These are phyloP conservation scores for Chondrus crispus DNA, from an alignment of 23 red algal genomes.

Conservation along the genomic window DNA sequence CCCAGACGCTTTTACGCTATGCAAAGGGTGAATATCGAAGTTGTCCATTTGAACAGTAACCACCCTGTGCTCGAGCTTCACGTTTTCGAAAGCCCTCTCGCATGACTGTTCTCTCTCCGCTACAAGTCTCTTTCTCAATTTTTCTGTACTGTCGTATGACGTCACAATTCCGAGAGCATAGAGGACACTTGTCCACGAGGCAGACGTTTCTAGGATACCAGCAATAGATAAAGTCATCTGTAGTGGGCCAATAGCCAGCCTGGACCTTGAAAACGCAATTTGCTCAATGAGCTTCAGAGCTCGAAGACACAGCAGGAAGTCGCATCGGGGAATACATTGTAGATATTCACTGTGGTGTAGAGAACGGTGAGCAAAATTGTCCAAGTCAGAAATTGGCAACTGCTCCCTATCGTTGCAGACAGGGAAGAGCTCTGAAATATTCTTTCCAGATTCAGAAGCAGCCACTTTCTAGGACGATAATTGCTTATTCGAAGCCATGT, in stretches of 20 bases:
- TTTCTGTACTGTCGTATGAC: neutral
- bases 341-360: neutral
- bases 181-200: slow-evolving; percentile 3
- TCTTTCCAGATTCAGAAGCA: neutral
- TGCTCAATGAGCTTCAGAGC: neutral
- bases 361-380: neutral
- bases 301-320: neutral
- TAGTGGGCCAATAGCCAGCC: neutral
- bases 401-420: neutral
- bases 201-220: neutral
- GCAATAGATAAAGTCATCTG: neutral
- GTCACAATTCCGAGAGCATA: neutral
- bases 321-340: neutral
- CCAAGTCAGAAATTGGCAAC: neutral
- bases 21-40: neutral
- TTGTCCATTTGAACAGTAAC: slow-evolving; percentile 1
- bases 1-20: neutral
- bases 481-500: slow-evolving; percentile 30
- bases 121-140: neutral
- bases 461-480: neutral
- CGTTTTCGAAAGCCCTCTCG: neutral
- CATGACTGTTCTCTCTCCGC: neutral
- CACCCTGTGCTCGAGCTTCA: neutral
- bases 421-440: neutral
- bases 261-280: neutral